Conservation (phyloP, 345 rosid genomes). For the Gossypioides kirkii region DNA sequence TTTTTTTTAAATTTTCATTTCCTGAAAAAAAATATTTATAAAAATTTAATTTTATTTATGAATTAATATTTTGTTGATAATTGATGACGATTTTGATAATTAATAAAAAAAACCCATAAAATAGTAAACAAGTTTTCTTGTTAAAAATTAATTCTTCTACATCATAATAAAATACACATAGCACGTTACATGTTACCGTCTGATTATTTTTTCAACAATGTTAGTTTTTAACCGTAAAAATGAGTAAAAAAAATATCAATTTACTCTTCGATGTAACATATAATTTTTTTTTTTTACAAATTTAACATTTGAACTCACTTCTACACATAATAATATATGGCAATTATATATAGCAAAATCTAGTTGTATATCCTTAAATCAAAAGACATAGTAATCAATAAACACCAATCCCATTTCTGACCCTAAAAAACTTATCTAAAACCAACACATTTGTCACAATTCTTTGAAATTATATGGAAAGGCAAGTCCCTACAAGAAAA, state of each 20-base stretch:
- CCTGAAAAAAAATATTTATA: too few species aligned
- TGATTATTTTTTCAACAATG: too few species aligned
- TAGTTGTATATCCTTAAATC: not conserved
- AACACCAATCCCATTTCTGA: not conserved
- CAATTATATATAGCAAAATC: not conserved
- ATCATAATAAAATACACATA: too few species aligned
- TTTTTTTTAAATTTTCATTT: too few species aligned
- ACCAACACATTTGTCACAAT: not conserved
- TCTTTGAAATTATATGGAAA: not conserved
- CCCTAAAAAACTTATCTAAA: not conserved
- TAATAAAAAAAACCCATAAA: not conserved
- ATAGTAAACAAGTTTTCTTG: too few species aligned
- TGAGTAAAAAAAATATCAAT: fast-evolving
- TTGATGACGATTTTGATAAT: not conserved
- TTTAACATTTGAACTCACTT: too few species aligned
- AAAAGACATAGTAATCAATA: not conserved
- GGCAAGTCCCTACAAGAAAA: not conserved
- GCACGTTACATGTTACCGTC: too few species aligned
- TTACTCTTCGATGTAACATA: too few species aligned
- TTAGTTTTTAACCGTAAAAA: too few species aligned
- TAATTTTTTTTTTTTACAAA: too few species aligned
- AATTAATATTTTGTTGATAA: too few species aligned
- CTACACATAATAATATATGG: not conserved
- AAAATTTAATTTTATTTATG: not conserved
- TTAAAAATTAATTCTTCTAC: too few species aligned